Percentiles rank a stretch among this genome's conserved stretches.
Conservation (phyloP, 1,284 basidiomycete species). For the Malassezia cuniculi region DNA sequence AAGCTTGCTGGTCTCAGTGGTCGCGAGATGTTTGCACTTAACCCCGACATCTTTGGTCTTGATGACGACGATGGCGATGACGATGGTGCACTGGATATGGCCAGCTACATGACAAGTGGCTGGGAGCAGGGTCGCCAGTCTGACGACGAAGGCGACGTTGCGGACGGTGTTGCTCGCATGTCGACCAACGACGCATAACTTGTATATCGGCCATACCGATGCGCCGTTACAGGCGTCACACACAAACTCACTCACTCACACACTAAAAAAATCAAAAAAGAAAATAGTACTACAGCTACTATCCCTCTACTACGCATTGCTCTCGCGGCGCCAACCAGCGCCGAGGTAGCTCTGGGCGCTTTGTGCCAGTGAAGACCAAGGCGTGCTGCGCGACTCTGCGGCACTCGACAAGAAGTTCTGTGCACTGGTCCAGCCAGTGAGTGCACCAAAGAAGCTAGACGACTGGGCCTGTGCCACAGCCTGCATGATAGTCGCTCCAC, state of each 20-base stretch:
- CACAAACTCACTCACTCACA: no score
- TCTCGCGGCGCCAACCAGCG: constrained; percentile 9
- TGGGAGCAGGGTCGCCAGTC: constrained; percentile 37
- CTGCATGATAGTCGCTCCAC: constrained; percentile 32
- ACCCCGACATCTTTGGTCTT: constrained; percentile 86
- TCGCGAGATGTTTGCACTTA: constrained; percentile 80
- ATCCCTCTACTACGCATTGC: no score
- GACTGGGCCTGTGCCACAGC: constrained; percentile 26
- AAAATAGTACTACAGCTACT: no score
- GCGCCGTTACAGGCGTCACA: no score
- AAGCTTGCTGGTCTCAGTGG: constrained; percentile 89
- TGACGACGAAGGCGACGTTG: constrained; percentile 16
- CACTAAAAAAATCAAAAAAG: no score
- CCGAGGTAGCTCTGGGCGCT: constrained; percentile 16
- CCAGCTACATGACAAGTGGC: constrained; percentile 29
- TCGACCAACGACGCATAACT: no score
- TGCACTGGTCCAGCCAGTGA: constrained; percentile 11
- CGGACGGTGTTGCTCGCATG: constrained; percentile 6
- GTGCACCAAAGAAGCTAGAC: constrained; percentile 14
- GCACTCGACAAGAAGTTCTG: no score
- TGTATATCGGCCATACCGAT: neutral
- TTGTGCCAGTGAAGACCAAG: constrained; percentile 14
- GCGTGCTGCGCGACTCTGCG: constrained; percentile 1
- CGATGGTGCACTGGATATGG: constrained; percentile 44
- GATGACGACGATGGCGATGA: constrained; percentile 54